Conservation (phyloP, 1,284 basidiomycete species). For the Pseudozyma sp. region DNA sequence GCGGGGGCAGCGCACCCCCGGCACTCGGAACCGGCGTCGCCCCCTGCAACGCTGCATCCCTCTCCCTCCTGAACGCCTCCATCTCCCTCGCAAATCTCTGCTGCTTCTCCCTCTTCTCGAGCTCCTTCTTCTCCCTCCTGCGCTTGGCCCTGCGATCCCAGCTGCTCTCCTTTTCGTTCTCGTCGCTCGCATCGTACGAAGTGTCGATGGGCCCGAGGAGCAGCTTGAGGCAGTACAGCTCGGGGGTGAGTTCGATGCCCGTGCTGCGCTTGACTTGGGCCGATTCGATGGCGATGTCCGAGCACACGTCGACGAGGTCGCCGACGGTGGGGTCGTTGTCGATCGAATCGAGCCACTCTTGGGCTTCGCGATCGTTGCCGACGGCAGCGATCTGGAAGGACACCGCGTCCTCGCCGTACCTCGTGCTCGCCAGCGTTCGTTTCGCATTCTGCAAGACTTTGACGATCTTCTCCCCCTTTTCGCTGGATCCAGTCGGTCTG, state of each 20-base stretch:
- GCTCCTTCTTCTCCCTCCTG: constrained; percentile 32
- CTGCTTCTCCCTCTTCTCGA: constrained; percentile 26
- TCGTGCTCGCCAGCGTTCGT: constrained; percentile 16
- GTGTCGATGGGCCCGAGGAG: constrained; percentile 58
- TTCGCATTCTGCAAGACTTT: constrained; percentile 52
- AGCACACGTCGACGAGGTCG: constrained; percentile 59
- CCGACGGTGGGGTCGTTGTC: constrained; percentile 55
- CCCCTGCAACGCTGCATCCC: constrained; percentile 22
- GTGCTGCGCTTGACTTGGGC: constrained; percentile 48
- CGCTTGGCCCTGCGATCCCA: constrained; percentile 10
- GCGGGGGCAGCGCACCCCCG: constrained; percentile 34
- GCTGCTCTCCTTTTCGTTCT: constrained; percentile 18
- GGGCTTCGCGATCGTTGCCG: constrained; percentile 60
- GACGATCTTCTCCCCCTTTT: constrained; percentile 51
- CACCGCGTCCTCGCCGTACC: constrained; percentile 58
- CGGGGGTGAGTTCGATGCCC: constrained; percentile 54
- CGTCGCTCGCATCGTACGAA: constrained; percentile 57
- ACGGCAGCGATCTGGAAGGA: constrained; percentile 58
- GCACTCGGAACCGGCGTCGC: constrained; percentile 34
- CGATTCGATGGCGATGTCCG: constrained; percentile 53
- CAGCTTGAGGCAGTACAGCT: constrained; percentile 59
- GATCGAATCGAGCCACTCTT: constrained; percentile 62
- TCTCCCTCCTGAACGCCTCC: constrained; percentile 26
- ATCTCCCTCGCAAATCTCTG: constrained; percentile 15
- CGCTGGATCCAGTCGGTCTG: constrained; percentile 49